Percentiles rank a stretch among this genome's conserved stretches.
Evolutionary conservation across 202 grass and related monocot genomes (phyloP).

Genomic region (Hordeum pubiflorum): DNA sequence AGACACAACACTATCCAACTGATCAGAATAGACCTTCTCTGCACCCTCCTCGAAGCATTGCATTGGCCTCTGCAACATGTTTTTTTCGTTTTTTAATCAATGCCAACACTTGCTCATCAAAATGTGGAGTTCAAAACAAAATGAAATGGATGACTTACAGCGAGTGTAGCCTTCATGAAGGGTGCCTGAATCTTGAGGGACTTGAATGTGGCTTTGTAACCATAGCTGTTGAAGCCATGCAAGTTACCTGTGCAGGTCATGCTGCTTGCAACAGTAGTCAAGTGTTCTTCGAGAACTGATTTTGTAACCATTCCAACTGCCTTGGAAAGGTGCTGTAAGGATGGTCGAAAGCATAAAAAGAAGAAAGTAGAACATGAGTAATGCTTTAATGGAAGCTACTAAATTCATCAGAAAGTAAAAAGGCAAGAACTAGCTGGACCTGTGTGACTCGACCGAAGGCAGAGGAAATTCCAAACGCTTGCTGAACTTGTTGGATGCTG

Average conservation of each 20-base stretch:
- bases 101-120: background rate
- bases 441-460: conserved; percentile 51
- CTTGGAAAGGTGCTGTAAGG: conserved; percentile 61
- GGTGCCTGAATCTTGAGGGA: conserved; percentile 72
- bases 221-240: conserved; percentile 67
- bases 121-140: conserved; percentile 22
- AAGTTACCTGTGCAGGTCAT: conserved; percentile 72
- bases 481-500: conserved; percentile 51
- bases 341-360: background rate
- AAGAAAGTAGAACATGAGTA: conserved; percentile 23
- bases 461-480: conserved; percentile 62
- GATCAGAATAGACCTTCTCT: conserved; percentile 59
- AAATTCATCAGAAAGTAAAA: conserved; percentile 18
- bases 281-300: conserved; percentile 59
- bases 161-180: conserved; percentile 73
- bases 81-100: conserved; percentile 9
- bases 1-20: conserved; percentile 57
- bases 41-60: conserved; percentile 72
- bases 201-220: conserved; percentile 54
- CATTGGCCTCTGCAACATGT: conserved; percentile 44
- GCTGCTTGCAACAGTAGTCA: conserved; percentile 65
- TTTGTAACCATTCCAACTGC: conserved; percentile 56
- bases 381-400: background rate
- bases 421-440: conserved; percentile 30
- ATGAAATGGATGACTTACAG: conserved; percentile 39